phyloP scores from a whole-genome alignment of 1,284 basidiomycete species.

The Moniliophthora roreri region DNA sequence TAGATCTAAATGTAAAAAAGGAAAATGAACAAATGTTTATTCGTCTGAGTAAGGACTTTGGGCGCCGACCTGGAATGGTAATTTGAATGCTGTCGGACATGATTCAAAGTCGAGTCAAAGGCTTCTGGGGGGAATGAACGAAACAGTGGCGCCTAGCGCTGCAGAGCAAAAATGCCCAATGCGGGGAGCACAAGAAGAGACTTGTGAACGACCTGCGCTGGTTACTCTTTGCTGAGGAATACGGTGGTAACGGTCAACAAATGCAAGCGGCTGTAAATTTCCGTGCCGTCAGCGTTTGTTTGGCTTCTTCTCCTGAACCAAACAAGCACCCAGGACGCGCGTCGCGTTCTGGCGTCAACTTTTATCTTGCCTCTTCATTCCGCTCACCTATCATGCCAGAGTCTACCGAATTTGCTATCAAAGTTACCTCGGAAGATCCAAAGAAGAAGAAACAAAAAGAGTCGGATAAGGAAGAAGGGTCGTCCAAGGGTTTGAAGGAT shows the following conservation, averaged over 20 bases:
- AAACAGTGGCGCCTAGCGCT: too few species aligned
- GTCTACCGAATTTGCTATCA: conserved; percentile 52
- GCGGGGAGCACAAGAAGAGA: too few species aligned
- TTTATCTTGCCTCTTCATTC: background rate
- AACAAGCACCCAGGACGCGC: conserved; percentile 18
- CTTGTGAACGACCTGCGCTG: too few species aligned
- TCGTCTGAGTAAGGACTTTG: conserved; percentile 11
- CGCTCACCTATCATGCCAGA: conserved; percentile 45
- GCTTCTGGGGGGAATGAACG: too few species aligned
- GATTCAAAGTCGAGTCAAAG: background rate
- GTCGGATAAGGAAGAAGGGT: conserved; percentile 38
- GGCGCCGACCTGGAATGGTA: conserved; percentile 69
- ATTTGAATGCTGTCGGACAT: conserved; percentile 70
- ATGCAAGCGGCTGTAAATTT: too few species aligned
- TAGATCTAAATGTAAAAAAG: conserved; percentile 49
- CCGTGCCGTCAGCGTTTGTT: background rate
- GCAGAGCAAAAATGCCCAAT: too few species aligned
- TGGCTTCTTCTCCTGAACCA: background rate
- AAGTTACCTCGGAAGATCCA: conserved; percentile 71
- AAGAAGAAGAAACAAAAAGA: conserved; percentile 64
- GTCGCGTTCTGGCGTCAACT: conserved; percentile 16
- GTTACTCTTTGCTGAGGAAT: background rate
- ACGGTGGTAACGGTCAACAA: background rate
- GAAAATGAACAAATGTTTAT: background rate
- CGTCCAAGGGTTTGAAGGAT: conserved; percentile 40